Percentiles rank a stretch among this genome's conserved stretches.
Conservation (phyloP, 768 basidiomycete genomes). For the Pulveroboletus sp. region DNA sequence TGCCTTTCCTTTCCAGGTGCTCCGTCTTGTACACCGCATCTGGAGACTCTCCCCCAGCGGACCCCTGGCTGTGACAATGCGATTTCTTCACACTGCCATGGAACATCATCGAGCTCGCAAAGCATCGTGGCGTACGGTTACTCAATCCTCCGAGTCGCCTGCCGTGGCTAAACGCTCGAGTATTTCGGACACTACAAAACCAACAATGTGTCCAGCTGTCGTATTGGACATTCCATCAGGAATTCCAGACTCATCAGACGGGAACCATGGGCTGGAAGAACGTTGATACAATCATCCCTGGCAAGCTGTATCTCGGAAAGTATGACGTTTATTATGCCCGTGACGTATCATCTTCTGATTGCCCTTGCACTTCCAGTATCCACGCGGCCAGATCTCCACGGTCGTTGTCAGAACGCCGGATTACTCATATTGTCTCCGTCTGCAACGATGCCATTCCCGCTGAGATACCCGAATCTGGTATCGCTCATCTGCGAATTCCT, state of each 20-base stretch:
- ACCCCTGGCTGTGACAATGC: slow-evolving; percentile 32
- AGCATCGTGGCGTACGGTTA: slow-evolving; percentile 29
- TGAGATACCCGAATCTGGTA: slow-evolving; percentile 66
- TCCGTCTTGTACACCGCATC: slow-evolving; percentile 30
- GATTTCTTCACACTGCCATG: slow-evolving; percentile 33
- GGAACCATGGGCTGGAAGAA: slow-evolving; percentile 54
- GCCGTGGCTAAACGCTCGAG: slow-evolving; percentile 19
- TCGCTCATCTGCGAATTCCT: slow-evolving; percentile 66
- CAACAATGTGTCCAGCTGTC: slow-evolving; percentile 24
- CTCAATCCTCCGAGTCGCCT: slow-evolving; percentile 29
- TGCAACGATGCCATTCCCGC: slow-evolving; percentile 71
- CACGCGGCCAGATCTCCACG: slow-evolving; percentile 69
- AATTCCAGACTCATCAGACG: slow-evolving; percentile 25
- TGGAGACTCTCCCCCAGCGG: slow-evolving; percentile 24
- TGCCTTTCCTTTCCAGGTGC: slow-evolving; percentile 30
- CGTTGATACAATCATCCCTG: slow-evolving; percentile 63
- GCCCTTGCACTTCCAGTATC: slow-evolving; percentile 45
- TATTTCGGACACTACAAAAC: slow-evolving; percentile 32
- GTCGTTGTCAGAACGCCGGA: slow-evolving; percentile 67
- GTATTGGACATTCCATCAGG: slow-evolving; percentile 24
- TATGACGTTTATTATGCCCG: slow-evolving; percentile 38
- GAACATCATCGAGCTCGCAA: slow-evolving; percentile 17
- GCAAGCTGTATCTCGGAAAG: slow-evolving; percentile 73
- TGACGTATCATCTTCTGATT: slow-evolving; percentile 43
- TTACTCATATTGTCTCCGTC: slow-evolving; percentile 79